Evolutionary conservation across 2,329 filamentous ascomycete species (phyloP).

Genomic region (Trichoderma pleuroti): DNA sequence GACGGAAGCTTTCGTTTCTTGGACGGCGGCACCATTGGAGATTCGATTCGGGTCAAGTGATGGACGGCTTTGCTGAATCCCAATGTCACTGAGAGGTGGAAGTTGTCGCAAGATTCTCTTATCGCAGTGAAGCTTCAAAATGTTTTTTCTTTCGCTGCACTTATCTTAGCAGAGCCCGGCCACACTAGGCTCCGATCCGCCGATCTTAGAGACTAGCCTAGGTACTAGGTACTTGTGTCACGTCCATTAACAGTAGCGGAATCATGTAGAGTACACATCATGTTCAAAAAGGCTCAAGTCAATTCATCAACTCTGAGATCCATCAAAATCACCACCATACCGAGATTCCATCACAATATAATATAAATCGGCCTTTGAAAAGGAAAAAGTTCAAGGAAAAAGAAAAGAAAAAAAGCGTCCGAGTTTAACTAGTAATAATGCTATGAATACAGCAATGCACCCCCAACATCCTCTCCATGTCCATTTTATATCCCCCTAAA

Average conservation of each 20-base stretch:
- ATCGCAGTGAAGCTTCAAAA: conserved; percentile 7
- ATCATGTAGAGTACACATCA: not conserved
- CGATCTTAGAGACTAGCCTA: not conserved
- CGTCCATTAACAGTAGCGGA: accelerated
- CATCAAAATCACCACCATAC: not conserved
- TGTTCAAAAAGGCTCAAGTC: not conserved
- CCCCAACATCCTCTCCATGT: conserved; percentile 1
- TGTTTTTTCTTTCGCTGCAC: conserved; percentile 1
- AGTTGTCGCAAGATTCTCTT: not conserved
- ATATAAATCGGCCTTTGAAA: not conserved
- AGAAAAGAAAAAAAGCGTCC: not conserved
- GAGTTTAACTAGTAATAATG: conserved; percentile 9
- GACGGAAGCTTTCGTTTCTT: conserved; percentile 41
- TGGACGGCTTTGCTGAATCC: not conserved
- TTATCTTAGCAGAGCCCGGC: conserved; percentile 10
- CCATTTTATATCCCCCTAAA: conserved; percentile 13
- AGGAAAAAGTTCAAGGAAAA: not conserved
- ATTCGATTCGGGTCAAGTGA: not conserved
- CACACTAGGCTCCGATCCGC: conserved; percentile 11
- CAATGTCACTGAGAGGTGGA: not conserved
- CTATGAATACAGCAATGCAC: conserved; percentile 15
- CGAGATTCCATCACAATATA: not conserved
- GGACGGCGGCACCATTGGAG: conserved; percentile 32
- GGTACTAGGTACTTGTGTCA: not conserved
- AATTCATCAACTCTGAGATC: not conserved